These are phyloP conservation scores for Bombardia bombarda DNA, from an alignment of 495 filamentous ascomycete species.

Conservation along the genomic window DNA sequence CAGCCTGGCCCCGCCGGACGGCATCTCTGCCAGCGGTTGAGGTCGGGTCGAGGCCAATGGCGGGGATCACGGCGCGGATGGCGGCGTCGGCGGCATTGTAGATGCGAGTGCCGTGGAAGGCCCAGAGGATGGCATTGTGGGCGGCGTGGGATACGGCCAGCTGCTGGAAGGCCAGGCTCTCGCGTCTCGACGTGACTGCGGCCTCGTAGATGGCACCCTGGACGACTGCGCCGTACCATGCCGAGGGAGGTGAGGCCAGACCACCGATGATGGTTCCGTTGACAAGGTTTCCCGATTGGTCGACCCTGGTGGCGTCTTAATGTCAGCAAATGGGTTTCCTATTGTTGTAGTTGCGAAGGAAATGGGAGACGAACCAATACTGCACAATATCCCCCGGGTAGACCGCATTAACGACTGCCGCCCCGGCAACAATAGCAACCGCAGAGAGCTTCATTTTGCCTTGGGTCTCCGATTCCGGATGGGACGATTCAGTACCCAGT, in stretches of 20 bases:
- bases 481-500: background rate
- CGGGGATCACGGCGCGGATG: slow-evolving; percentile 17
- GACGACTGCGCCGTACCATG: slow-evolving; percentile 24
- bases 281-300: slow-evolving; percentile 22
- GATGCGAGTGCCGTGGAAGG: slow-evolving; percentile 28
- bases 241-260: slow-evolving; percentile 24
- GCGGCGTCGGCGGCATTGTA: slow-evolving; percentile 18
- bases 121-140: slow-evolving; percentile 25
- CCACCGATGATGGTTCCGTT: slow-evolving; percentile 27
- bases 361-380: slow-evolving; percentile 17
- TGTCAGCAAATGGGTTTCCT: background rate
- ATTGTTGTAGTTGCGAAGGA: background rate
- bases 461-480: background rate
- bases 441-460: background rate
- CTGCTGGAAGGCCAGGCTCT: slow-evolving; percentile 25
- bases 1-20: slow-evolving; percentile 14
- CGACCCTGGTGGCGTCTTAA: slow-evolving; percentile 13
- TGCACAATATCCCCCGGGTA: slow-evolving; percentile 30
- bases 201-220: slow-evolving; percentile 25
- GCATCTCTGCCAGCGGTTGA: slow-evolving; percentile 17
- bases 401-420: slow-evolving; percentile 13
- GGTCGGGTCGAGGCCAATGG: slow-evolving; percentile 21
- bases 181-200: slow-evolving; percentile 16
- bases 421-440: slow-evolving; percentile 1
- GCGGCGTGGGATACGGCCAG: slow-evolving; percentile 33